These are phyloP conservation scores for Mortierella alpina DNA, from an alignment of 192 early-diverging fungal species.

Conservation along the genomic window DNA sequence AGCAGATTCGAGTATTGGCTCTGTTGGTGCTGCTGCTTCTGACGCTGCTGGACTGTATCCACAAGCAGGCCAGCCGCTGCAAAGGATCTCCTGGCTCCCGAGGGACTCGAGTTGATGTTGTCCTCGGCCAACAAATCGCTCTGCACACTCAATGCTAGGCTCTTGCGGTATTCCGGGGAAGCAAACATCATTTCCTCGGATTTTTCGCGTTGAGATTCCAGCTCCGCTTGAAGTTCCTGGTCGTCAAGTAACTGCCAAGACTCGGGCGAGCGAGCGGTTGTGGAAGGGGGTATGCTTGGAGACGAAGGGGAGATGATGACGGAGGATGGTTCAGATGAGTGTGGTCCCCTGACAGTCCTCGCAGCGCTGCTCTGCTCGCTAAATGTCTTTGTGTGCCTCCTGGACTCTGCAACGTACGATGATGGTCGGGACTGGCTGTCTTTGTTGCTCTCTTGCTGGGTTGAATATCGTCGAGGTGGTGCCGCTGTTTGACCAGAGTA, in stretches of 20 bases:
- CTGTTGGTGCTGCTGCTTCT: neutral
- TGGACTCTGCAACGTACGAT: neutral
- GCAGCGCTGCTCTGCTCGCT: conserved; percentile 21
- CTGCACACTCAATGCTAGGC: conserved; percentile 22
- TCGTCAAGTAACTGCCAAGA: neutral
- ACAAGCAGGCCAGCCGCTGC: too few species aligned
- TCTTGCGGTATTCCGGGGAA: conserved; percentile 42
- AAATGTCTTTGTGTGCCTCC: conserved; percentile 2
- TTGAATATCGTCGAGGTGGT: neutral
- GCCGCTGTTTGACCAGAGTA: neutral
- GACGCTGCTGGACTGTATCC: neutral
- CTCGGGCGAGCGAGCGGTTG: neutral
- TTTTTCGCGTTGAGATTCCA: neutral
- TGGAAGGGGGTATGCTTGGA: conserved; percentile 4
- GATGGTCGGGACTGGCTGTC: neutral
- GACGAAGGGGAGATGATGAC: neutral
- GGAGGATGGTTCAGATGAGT: neutral
- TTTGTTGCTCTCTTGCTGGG: neutral
- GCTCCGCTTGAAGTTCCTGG: neutral
- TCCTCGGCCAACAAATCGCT: conserved; percentile 17
- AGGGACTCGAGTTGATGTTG: too few species aligned
- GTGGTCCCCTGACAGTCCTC: conserved; percentile 10
- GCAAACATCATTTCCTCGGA: conserved; percentile 41
- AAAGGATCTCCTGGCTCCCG: too few species aligned
- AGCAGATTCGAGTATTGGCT: conserved; percentile 31